These are phyloP conservation scores for Hypholoma fasciculare DNA, from an alignment of 768 basidiomycete species.

Conservation along the genomic window DNA sequence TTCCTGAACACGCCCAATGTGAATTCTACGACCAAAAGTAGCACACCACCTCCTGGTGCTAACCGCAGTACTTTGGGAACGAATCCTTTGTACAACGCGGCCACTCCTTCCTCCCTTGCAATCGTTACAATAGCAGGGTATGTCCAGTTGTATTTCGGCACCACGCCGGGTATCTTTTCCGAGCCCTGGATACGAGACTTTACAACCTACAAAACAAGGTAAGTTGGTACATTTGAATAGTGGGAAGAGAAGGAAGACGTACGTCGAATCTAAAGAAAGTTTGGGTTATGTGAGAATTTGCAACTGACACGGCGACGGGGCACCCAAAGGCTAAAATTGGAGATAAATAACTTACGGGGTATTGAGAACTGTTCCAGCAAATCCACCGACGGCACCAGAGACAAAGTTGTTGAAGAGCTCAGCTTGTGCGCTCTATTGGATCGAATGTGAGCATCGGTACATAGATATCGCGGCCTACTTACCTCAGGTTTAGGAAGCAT, in stretches of 20 bases:
- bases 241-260: constrained; percentile 2
- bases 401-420: constrained; percentile 89
- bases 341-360: constrained; percentile 65
- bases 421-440: constrained; percentile 56
- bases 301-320: neutral
- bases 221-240: neutral
- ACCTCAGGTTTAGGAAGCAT: constrained; percentile 88
- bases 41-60: constrained; percentile 93
- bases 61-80: constrained; percentile 93
- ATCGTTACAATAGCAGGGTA: constrained; percentile 86
- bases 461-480: constrained; percentile 15
- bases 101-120: constrained; percentile 83
- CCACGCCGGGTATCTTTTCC: constrained; percentile 62
- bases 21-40: constrained; percentile 92
- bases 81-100: constrained; percentile 93
- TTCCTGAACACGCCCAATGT: constrained; percentile 77
- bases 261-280: constrained; percentile 32
- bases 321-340: neutral
- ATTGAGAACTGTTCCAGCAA: constrained; percentile 86
- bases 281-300: neutral
- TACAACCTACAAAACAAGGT: constrained; percentile 62
- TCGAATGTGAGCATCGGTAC: neutral
- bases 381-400: constrained; percentile 88
- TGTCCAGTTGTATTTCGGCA: constrained; percentile 92
- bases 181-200: constrained; percentile 93